These are phyloP conservation scores for Taphrina flavorubra DNA, from an alignment of 1,139 yeast species.

Conservation along the genomic window DNA sequence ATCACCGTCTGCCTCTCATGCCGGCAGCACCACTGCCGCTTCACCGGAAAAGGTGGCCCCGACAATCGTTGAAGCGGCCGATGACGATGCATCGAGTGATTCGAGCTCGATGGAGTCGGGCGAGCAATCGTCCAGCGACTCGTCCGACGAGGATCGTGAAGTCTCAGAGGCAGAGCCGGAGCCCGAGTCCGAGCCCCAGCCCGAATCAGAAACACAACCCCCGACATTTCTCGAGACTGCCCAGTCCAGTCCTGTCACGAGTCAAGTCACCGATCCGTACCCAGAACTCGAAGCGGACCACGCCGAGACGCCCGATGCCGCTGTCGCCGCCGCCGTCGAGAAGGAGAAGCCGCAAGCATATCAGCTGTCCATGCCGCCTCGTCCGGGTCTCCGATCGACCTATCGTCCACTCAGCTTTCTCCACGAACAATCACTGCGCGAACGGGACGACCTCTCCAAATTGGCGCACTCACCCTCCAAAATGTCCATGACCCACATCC, in stretches of 20 bases:
- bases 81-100: slow-evolving; percentile 10
- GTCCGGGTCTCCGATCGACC: slow-evolving; percentile 16
- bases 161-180: neutral
- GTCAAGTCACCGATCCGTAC: slow-evolving; percentile 16
- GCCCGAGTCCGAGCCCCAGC: neutral
- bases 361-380: neutral
- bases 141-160: neutral
- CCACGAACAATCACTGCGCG: slow-evolving; percentile 22
- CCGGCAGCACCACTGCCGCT: neutral
- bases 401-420: slow-evolving; percentile 27
- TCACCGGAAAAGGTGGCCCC: neutral
- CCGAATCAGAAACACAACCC: neutral
- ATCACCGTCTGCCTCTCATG: neutral
- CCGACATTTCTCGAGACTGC: slow-evolving; percentile 13
- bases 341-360: neutral
- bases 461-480: slow-evolving; percentile 15
- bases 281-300: slow-evolving; percentile 9
- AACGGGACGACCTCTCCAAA: slow-evolving; percentile 20
- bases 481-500: neutral
- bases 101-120: slow-evolving; percentile 28
- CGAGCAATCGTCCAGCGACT: neutral
- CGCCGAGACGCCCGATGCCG: neutral
- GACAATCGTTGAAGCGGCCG: neutral
- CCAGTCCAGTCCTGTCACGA: slow-evolving; percentile 10
- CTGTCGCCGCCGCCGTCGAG: neutral